Evolutionary conservation across 2,329 filamentous ascomycete genomes (phyloP), one percentile per base, ranked within the genome.

Genomic region (Clarireedia monteithiana): DNA sequence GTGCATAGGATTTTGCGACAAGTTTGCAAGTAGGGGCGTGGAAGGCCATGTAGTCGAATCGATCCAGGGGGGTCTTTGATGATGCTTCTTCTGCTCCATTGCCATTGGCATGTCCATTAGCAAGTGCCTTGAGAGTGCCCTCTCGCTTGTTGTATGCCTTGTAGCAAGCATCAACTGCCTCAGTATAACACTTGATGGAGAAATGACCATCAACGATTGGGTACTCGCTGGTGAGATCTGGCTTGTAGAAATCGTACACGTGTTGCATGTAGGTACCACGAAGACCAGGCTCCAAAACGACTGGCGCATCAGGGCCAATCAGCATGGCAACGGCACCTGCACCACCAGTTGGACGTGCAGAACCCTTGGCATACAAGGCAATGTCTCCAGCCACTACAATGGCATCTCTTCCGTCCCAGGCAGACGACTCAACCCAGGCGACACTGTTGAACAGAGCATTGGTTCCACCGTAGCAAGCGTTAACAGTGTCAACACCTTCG

Each of bases 171-270:
- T 92, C 88, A 26, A 92, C 83, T 50, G 88, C 88, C 76, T 88
- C 81, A 62, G 79, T 88, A 75, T 92, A 92, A 80, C 88, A 92
- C 73, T 77, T 86, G 71, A 91, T 72, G 49, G 88, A 92, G 79
- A 84, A 91, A 72, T 91, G 88, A 59, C 88, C 88, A 67, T 92
- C 88, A 57, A 92, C 88, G 68, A 89, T 85, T 62, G 88, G 88
- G 76, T 92, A 92, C 75, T 92, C 88, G 80, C 85, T 89, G 68
- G 88, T 88, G 63, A 92, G 77, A 73, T 92, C 88, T 67, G 88
- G 88, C 84, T 92, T 92, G 83, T 90, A 92, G 73, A 92, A 92
- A 73, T 92, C 88, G 73, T 92, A 94, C 66, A 85, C 85, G 75
- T 92, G 88, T 72, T 85, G 79, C 84, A 91, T 86, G 77, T 89